phyloP scores from a whole-genome alignment of 805 yeast species.

The Saturnispora mendoncae region DNA sequence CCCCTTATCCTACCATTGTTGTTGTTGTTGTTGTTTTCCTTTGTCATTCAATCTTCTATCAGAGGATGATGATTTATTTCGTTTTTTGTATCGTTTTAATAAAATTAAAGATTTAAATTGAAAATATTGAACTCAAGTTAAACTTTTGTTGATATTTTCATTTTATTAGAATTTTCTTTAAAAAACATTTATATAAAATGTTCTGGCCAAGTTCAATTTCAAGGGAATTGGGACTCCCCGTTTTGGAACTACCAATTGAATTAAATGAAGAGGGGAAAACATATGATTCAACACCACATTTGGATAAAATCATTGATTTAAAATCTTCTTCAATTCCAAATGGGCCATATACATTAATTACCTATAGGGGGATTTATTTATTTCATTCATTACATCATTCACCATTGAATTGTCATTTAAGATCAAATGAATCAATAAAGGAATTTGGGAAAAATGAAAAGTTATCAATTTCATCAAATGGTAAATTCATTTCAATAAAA shows the following conservation, averaged over 20 bases:
- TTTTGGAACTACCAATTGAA: slow-evolving; percentile 19
- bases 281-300: slow-evolving; percentile 21
- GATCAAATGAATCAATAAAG: slow-evolving; percentile 36
- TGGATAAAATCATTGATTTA: slow-evolving; percentile 17
- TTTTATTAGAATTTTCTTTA: neutral
- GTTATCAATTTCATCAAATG: slow-evolving; percentile 30
- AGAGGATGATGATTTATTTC: neutral
- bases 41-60: neutral
- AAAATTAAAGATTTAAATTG: neutral
- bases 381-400: slow-evolving; percentile 35
- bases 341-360: slow-evolving; percentile 28
- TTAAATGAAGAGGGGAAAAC: slow-evolving; percentile 9
- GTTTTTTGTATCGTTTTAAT: slow-evolving; percentile 7
- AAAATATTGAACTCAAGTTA: no score
- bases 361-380: slow-evolving; percentile 31
- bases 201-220: slow-evolving; percentile 27
- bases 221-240: slow-evolving; percentile 21
- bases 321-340: neutral
- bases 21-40: slow-evolving; percentile 5
- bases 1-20: neutral
- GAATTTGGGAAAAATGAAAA: slow-evolving; percentile 39
- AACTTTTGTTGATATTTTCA: neutral
- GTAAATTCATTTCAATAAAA: slow-evolving; percentile 33
- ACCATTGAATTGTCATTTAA: slow-evolving; percentile 39
- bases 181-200: slow-evolving; percentile 14